Evolutionary conservation across 2,329 filamentous ascomycete genomes (phyloP), one percentile per base, ranked within the genome.

Genomic region (Colletotrichum musicola): DNA sequence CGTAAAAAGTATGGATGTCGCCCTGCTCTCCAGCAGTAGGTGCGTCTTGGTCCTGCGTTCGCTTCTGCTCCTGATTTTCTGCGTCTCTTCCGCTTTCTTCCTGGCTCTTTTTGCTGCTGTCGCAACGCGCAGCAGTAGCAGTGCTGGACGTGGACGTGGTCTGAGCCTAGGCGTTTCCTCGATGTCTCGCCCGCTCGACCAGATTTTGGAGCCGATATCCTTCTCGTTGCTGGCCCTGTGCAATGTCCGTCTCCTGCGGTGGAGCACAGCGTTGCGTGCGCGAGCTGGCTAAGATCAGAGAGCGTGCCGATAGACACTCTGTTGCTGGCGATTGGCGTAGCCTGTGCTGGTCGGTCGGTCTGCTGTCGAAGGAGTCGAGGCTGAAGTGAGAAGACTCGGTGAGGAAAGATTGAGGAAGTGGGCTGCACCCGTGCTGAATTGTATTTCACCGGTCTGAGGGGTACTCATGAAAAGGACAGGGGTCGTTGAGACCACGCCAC

Each of bases 401-500:
- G 79, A 81, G 75, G 73, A 64, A 78, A 72, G 73, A 42, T 73
- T 74, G 72, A 79, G 70, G 74, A 75, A 76, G 76, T 74, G 74
- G 75, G 69, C 67, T 72, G 68, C 64, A 69, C 75, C 75, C 76
- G 78, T 80, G 77, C 78, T 81, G 78, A 77, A 78, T 77, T 80
- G 78, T 80, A 79, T 80, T 76, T 78, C 71, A 77, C 76, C 78
- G 77, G 77, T 80, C 77, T 80, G 79, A 81, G 79, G 79, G 79
- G 79, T 80, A 80, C 75, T 73, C 70, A 74, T 73, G 73, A 72
- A 69, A 69, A 70, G 71, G 72, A 74, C 75, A 77, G 74, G 75
- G 77, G 72, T 72, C 65, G 25, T 61, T 62, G 62, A 68, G 63
- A 66, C 56, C 68, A 71, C 68, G 70, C 70, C 70, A 71, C 70